Percentiles rank a stretch among this genome's conserved stretches.
Evolutionary conservation across 208 protist species (phyloP).

Genomic region (Leishmania major): DNA sequence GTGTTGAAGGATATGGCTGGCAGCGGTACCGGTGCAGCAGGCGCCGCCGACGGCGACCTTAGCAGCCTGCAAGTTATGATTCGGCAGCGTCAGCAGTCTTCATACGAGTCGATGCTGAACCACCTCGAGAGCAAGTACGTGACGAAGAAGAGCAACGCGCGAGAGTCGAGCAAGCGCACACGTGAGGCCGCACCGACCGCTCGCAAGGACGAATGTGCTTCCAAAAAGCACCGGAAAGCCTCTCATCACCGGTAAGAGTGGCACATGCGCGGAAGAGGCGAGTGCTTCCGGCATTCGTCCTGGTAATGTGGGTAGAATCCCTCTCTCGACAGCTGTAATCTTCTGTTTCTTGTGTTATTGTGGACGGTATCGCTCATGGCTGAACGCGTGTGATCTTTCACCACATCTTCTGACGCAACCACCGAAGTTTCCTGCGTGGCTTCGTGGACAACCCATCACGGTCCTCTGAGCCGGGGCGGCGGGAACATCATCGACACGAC

Average conservation of each 20-base stretch:
- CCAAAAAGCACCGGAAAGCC: not conserved
- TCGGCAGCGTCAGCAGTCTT: conserved; percentile 52
- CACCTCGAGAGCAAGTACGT: conserved; percentile 73
- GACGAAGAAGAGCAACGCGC: conserved; percentile 11
- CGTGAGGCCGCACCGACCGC: conserved; percentile 15
- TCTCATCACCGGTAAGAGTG: not conserved
- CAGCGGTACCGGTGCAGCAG: not conserved
- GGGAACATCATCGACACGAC: not conserved
- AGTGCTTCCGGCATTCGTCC: not conserved
- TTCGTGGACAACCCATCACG: not conserved
- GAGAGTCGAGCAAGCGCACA: conserved; percentile 8
- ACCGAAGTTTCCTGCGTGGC: not conserved
- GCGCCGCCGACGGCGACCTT: conserved; percentile 9
- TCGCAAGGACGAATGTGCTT: not conserved
- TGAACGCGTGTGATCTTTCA: not conserved
- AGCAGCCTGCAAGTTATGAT: conserved; percentile 72
- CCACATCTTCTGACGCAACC: not conserved
- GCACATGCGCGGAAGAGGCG: not conserved
- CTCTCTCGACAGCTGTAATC: not conserved
- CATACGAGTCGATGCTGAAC: conserved; percentile 66
- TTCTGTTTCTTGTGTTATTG: not conserved
- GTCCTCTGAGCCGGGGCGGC: not conserved
- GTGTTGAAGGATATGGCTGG: conserved; percentile 53
- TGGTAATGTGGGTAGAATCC: not conserved
- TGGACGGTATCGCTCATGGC: not conserved